phyloP scores from a whole-genome alignment of 176 grass and related monocot species.

The Hyparrhenia diplandra region DNA sequence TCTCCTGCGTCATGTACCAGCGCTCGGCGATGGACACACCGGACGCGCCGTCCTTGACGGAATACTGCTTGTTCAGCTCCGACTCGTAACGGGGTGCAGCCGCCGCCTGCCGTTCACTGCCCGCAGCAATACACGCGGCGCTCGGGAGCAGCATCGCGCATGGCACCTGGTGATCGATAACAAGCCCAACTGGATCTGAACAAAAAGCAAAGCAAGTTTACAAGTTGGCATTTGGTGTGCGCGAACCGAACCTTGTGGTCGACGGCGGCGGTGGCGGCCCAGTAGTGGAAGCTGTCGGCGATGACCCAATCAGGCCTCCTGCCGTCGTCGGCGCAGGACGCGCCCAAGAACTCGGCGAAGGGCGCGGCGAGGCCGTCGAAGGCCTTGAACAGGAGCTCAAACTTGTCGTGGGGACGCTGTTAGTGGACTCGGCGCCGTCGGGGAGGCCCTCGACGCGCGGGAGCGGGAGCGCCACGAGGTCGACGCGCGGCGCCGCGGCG shows the following conservation, averaged over 20 bases:
- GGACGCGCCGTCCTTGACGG: neutral
- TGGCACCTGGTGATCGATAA: neutral
- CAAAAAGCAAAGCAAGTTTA: neutral
- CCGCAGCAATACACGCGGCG: neutral
- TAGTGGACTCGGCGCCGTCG: slow-evolving; percentile 9
- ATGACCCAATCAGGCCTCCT: neutral
- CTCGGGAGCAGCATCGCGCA: neutral
- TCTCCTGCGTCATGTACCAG: neutral
- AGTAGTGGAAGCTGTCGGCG: slow-evolving; percentile 6
- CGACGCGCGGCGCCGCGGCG: neutral
- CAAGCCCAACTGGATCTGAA: neutral
- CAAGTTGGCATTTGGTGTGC: neutral
- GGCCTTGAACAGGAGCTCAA: neutral
- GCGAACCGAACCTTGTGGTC: neutral
- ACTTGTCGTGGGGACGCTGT: neutral
- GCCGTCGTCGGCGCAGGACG: neutral
- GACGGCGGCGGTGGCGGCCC: neutral
- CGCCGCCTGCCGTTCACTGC: neutral
- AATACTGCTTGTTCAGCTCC: neutral
- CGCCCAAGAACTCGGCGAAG: neutral
- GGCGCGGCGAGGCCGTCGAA: slow-evolving; percentile 16
- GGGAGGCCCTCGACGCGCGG: slow-evolving; percentile 2
- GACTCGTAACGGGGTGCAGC: neutral
- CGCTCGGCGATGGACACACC: neutral
- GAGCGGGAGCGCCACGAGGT: neutral